Evolutionary conservation across 495 filamentous ascomycete genomes (phyloP), one percentile per base, ranked within the genome.

Genomic region (Durotheca rogersii): DNA sequence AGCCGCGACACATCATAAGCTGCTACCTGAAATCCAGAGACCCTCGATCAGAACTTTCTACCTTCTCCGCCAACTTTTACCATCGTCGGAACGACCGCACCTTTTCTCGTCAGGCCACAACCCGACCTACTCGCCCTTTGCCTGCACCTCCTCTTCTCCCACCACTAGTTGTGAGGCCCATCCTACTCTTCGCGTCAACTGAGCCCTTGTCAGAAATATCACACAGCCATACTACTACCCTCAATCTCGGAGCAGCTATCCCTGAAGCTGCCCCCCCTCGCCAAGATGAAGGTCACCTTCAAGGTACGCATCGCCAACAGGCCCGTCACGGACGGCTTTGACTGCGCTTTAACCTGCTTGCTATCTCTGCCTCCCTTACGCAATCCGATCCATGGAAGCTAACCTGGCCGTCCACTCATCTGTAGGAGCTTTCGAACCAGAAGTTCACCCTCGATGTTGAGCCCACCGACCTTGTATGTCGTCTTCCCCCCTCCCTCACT

Each of bases 401-500:
- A 64, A 71, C 44, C n/a, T n/a, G n/a, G 56, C 53, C 41, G 41
- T 49, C 40, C 25, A 5, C 46, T 53, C 12, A 9, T 34, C 21
- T 59, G 23, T 55, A 94, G 90, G 93, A 98, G 73, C 78, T 98
- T 62, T 96, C 96, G 77, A 92, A 97, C 67, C 88, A 96, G 65
- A 96, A 96, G 79, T 98, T 98, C 69, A 79, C 82, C 49, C 84
- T 98, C 73, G 92, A 97, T 58, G 88, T 85, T 50, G 93, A 97
- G 68, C 89, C 91, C 43, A 86, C 87, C 48, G 90, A 95, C 66
- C 88, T 87, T 61, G 91, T 96, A 87, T 58, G 87, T 71, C 58
- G 56, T 57, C 53, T 63, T 64, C 21, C 42, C 20, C 38, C 52
- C 37, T 52, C 58, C 42, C 34, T 57, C 40, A 57, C 37, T 31